These are phyloP conservation scores for Nicotiana attenuata DNA, from an alignment of 257 asterid genomes.

Conservation along the genomic window DNA sequence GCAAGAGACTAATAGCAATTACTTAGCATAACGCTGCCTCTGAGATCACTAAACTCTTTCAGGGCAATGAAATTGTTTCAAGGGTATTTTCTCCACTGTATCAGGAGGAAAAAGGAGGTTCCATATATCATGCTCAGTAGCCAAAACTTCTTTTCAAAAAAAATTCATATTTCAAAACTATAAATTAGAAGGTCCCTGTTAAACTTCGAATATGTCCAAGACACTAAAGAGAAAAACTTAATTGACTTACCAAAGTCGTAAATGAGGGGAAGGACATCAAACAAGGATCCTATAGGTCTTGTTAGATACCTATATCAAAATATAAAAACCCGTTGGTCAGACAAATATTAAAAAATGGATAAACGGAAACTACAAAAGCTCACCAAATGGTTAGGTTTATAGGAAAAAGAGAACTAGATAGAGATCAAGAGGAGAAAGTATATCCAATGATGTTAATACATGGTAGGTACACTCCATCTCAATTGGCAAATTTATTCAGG, in stretches of 20 bases:
- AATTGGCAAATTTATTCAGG: not conserved
- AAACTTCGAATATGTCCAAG: constrained; percentile 15
- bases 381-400: not conserved
- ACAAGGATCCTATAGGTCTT: constrained; percentile 54
- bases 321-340: constrained; percentile 63
- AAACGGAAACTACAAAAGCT: not conserved
- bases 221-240: constrained; percentile 18
- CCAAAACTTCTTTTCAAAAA: not conserved
- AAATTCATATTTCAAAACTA: not conserved
- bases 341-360: not conserved
- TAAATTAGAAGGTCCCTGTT: constrained; percentile 11
- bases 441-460: not conserved
- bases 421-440: not conserved
- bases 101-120: not conserved
- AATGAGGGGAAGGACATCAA: constrained; percentile 56
- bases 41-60: not conserved
- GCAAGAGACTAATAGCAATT: constrained; percentile 9
- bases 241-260: constrained; percentile 58
- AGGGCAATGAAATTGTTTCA: not conserved
- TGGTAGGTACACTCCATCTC: not conserved
- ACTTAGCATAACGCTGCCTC: not conserved
- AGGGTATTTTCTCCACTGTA: not conserved
- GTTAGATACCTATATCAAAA: constrained; percentile 92
- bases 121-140: not conserved
- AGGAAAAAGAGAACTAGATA: not conserved